Evolutionary conservation across 768 basidiomycete genomes (phyloP), one percentile per base, ranked within the genome.

Genomic region (Russula emetica): DNA sequence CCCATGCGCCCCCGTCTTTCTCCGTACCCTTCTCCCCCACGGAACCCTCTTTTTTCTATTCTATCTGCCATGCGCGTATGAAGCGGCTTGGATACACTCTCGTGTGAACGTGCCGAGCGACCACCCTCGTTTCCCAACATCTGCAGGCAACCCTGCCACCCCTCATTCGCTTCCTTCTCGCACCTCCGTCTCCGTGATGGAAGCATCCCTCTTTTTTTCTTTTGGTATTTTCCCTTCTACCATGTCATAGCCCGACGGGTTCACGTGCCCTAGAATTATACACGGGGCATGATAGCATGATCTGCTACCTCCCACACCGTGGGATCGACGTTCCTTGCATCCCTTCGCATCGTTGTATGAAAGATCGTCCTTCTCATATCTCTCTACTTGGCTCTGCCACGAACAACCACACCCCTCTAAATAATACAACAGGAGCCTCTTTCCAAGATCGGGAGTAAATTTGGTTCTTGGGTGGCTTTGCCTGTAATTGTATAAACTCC

Each of bases 81-180:
- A 47, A 18, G 28, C 52, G 30, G 7, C 24, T 54, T 14, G 24
- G 38, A 10, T 14, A n/a, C 10, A 6, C 22, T 34, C 22, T 50
- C 57, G 32, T 58, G 42, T 52, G 62, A 63, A 63, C 56, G 50
- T 63, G 56, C 57, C 38, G 55, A 57, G 55, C 55, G 22, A 28
- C 28, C 44, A 53, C 62, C 62, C 62, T 49, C 42, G 44, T 45
- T 57, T 58, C 54, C 47, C 58, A 24, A 54, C 26, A 36, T 38
- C n/a, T 47, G 53, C 45, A 24, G 16, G n/a, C n/a, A 44, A 22
- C 47, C 22, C 22, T 32, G 56, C 57, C 24, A 36, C 36, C 62
- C n/a, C 44, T 30, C 42, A 16, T 44, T 42, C 32, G 34, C 24
- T 13, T 16, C 24, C 52, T 53, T 58, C 56, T 58, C 51, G 22